Evolutionary conservation across 177 flowering plant species (phyloP), one percentile per base, ranked within the genome.

Genomic region (Telopea speciosissima): DNA sequence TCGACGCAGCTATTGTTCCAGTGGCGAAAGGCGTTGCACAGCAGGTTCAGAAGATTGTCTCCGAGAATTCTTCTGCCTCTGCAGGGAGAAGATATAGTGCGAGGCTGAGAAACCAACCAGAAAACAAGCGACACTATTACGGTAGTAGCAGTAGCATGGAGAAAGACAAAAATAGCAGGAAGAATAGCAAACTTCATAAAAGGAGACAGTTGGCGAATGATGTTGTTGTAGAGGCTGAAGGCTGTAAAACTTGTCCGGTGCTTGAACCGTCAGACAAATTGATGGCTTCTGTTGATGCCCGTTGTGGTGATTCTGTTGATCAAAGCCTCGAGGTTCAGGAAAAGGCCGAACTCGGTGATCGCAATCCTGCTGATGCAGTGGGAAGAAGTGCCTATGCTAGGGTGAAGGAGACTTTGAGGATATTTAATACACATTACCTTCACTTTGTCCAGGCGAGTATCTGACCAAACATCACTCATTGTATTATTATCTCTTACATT

Each of bases 351-450:
- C 1, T n/a, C 14, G 52, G 24, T 23, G 52, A 14, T 23, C 0
- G 13, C n/a, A 3, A 42, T 65, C 5, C 25, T 21, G 45, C 14
- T 24, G 36, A 36, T 36, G 52, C 25, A 36, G 54, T 65, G 16
- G 72, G 59, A 67, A 84, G 76, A 56, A 81, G 83, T 62, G 84
- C 58, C 3, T 19, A 67, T 61, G 75, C 80, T 1, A 71, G 66
- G 72, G 88, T 81, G 22, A 85, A 80, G 68, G 85, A 87, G 23
- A 81, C 86, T 7, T 13, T 87, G 25, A 79, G 90, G 75, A 40
- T 74, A 42, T 87, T 87, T 69, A 83, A 87, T 80, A 84, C 81
- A 72, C 62, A 80, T 65, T 87, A 81, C 70, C 88, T 87, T 16
- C 86, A 82, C 45, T 75, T 82, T 68, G 81, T 87, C 56, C 88